Conservation (phyloP, 129 eudicot genomes). For the Ambrosia trifida region DNA sequence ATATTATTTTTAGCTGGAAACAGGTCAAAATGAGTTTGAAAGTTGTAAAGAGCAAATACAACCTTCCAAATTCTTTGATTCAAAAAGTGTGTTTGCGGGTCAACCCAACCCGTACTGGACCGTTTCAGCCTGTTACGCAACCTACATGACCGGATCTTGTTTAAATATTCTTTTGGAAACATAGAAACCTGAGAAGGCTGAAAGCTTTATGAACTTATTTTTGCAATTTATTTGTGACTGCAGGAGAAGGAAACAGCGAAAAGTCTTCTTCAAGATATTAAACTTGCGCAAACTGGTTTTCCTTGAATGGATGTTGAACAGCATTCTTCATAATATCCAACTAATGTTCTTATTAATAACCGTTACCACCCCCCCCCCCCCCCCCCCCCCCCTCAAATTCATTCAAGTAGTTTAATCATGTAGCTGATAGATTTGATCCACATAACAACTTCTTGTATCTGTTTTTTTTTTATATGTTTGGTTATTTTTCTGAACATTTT, state of each 20-base stretch:
- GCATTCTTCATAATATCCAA: neutral
- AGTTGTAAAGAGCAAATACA: neutral
- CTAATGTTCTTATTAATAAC: no score
- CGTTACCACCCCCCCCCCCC: no score
- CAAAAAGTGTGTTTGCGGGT: neutral
- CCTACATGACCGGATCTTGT: neutral
- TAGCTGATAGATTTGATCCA: conserved; percentile 6
- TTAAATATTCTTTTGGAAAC: neutral
- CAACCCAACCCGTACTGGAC: neutral
- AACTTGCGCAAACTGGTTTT: conserved; percentile 48
- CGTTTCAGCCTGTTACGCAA: neutral
- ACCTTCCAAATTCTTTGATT: neutral
- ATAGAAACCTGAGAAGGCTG: neutral
- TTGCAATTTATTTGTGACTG: conserved; percentile 15
- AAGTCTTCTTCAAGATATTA: conserved; percentile 69
- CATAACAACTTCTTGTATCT: conserved; percentile 10
- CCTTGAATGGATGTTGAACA: conserved; percentile 26
- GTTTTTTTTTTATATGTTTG: neutral
- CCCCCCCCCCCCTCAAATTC: neutral
- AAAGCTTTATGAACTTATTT: conserved; percentile 4
- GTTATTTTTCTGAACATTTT: neutral
- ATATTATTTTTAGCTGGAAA: neutral
- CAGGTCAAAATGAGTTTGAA: neutral
- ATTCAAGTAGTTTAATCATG: conserved; percentile 1
- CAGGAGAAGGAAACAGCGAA: conserved; percentile 95